phyloP scores from a whole-genome alignment of 257 asterid genomes.

The Craterostigma plantagineum region DNA sequence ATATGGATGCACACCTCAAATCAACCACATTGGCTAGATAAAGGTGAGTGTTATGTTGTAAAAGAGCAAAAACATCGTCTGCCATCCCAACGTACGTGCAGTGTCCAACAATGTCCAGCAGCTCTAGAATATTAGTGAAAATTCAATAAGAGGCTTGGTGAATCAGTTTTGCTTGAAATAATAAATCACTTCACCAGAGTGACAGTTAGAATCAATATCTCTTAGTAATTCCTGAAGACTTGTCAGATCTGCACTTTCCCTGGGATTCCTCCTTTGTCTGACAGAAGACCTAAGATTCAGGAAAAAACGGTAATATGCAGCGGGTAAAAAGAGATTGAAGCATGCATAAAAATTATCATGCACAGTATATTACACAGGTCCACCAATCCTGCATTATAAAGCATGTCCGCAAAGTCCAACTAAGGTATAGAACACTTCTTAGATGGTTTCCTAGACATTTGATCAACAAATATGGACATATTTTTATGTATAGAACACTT shows the following conservation, averaged over 20 bases:
- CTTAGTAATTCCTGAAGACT: conserved; percentile 75
- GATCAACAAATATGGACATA: too few species aligned
- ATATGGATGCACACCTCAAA: conserved; percentile 36
- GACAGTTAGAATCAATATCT: conserved; percentile 53
- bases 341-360: neutral
- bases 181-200: conserved; percentile 31
- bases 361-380: too few species aligned
- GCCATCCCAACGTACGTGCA: conserved; percentile 96
- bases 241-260: conserved; percentile 82
- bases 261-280: conserved; percentile 76
- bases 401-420: too few species aligned
- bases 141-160: conserved; percentile 10
- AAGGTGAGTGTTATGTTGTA: conserved; percentile 77
- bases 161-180: too few species aligned
- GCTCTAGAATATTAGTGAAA: conserved; percentile 25
- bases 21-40: conserved; percentile 80
- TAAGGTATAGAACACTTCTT: too few species aligned
- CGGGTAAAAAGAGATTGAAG: neutral
- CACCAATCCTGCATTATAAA: too few species aligned
- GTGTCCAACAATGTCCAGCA: conserved; percentile 63
- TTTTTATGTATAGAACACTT: too few species aligned
- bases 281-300: conserved; percentile 47
- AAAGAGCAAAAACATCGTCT: conserved; percentile 67
- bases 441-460: too few species aligned
- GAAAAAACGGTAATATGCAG: neutral